These are phyloP conservation scores for Lasiosphaeria hispida DNA, from an alignment of 495 filamentous ascomycete species.

Conservation along the genomic window DNA sequence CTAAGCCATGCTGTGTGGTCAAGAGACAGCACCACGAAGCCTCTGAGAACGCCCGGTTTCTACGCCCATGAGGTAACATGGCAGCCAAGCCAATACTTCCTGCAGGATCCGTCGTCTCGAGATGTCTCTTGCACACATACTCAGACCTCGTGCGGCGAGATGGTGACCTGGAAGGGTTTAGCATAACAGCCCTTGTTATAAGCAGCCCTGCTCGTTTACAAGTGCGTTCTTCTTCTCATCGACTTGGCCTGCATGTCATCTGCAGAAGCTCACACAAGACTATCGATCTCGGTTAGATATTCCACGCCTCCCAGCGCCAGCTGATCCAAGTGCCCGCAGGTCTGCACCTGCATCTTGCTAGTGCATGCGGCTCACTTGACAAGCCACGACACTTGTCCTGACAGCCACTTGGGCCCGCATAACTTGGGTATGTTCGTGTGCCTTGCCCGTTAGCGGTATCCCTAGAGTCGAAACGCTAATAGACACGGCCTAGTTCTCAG, in stretches of 20 bases:
- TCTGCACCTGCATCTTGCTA: conserved; percentile 1
- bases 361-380: not conserved
- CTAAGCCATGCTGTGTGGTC: not conserved
- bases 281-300: conserved; percentile 6
- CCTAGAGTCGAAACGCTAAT: not conserved
- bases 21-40: not conserved
- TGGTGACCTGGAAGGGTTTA: not conserved
- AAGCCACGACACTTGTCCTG: not conserved
- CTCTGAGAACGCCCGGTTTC: not conserved
- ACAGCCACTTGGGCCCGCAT: not conserved
- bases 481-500: not conserved
- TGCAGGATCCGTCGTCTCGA: not conserved
- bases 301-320: not conserved
- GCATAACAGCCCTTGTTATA: not conserved
- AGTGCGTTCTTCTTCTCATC: not conserved
- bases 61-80: not conserved
- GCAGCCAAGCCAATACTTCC: not conserved
- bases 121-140: not conserved
- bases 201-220: not conserved
- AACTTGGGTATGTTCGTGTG: not conserved
- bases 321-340: not conserved
- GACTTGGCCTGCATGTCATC: not conserved
- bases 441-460: not conserved
- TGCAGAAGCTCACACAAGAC: conserved; percentile 6
- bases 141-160: not conserved